These are phyloP conservation scores for Hibiscus mutabilis DNA, from an alignment of 345 rosid genomes.

Conservation along the genomic window DNA sequence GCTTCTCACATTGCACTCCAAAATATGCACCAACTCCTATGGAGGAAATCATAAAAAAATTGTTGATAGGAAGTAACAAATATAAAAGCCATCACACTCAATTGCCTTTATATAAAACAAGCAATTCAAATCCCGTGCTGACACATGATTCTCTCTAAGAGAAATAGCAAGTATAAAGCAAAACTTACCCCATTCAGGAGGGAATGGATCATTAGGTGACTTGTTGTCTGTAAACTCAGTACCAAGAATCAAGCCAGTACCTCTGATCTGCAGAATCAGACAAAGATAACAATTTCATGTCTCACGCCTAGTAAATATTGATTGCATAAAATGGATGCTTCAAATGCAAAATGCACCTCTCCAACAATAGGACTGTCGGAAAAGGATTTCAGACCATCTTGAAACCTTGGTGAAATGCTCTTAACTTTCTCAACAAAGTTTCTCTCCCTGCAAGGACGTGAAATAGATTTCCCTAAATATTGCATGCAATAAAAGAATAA, in stretches of 20 bases:
- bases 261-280: slow-evolving; percentile 60
- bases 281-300: slow-evolving; percentile 1
- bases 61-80: neutral
- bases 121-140: neutral
- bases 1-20: slow-evolving; percentile 77
- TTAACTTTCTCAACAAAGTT: slow-evolving; percentile 56
- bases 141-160: neutral
- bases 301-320: neutral
- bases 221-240: slow-evolving; percentile 86
- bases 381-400: slow-evolving; percentile 79
- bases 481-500: neutral
- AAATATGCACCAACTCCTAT: slow-evolving; percentile 85
- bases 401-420: slow-evolving; percentile 61
- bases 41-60: neutral
- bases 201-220: slow-evolving; percentile 84
- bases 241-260: slow-evolving; percentile 83
- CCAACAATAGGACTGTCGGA: slow-evolving; percentile 80
- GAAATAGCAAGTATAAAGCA: neutral
- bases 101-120: neutral
- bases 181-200: slow-evolving; percentile 89
- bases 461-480: neutral
- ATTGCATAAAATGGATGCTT: neutral
- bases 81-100: neutral
- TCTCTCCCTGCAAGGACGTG: slow-evolving; percentile 54
- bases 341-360: slow-evolving; percentile 42